These are phyloP conservation scores for Truncatella angustata DNA, from an alignment of 2,329 filamentous ascomycete genomes.

Conservation along the genomic window DNA sequence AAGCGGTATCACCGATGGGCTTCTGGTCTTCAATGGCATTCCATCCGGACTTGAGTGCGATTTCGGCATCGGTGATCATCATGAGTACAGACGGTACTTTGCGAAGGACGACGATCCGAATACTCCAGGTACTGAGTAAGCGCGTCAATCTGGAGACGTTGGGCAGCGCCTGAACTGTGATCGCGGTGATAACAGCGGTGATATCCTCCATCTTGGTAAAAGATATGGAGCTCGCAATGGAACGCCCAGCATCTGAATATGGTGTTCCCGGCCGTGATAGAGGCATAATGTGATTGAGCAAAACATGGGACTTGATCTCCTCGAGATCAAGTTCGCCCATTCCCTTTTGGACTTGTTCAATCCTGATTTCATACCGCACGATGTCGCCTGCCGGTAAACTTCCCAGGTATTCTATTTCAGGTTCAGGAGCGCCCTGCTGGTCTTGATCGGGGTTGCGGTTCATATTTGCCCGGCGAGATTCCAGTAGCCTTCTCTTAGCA, in stretches of 20 bases:
- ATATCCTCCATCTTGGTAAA: slow-evolving; percentile 83
- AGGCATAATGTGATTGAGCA: slow-evolving; percentile 74
- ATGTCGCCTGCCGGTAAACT: slow-evolving; percentile 67
- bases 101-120: slow-evolving; percentile 71
- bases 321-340: slow-evolving; percentile 74
- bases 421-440: slow-evolving; percentile 19
- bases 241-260: slow-evolving; percentile 42
- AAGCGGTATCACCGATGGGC: slow-evolving; percentile 12
- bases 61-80: slow-evolving; percentile 64
- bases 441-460: not conserved
- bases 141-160: slow-evolving; percentile 71
- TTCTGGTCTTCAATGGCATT: slow-evolving; percentile 47
- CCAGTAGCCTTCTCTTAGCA: slow-evolving; percentile 36
- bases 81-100: slow-evolving; percentile 68
- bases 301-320: slow-evolving; percentile 83
- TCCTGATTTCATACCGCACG: slow-evolving; percentile 65
- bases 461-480: slow-evolving; percentile 15
- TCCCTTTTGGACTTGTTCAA: slow-evolving; percentile 70
- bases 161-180: slow-evolving; percentile 84
- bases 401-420: slow-evolving; percentile 58
- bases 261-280: slow-evolving; percentile 51
- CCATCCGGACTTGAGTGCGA: slow-evolving; percentile 66
- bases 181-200: slow-evolving; percentile 85
- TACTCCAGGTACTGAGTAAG: slow-evolving; percentile 75
- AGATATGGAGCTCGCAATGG: slow-evolving; percentile 39